Conservation (phyloP, 2,329 filamentous ascomycete species). For the Westerdykella sp. region DNA sequence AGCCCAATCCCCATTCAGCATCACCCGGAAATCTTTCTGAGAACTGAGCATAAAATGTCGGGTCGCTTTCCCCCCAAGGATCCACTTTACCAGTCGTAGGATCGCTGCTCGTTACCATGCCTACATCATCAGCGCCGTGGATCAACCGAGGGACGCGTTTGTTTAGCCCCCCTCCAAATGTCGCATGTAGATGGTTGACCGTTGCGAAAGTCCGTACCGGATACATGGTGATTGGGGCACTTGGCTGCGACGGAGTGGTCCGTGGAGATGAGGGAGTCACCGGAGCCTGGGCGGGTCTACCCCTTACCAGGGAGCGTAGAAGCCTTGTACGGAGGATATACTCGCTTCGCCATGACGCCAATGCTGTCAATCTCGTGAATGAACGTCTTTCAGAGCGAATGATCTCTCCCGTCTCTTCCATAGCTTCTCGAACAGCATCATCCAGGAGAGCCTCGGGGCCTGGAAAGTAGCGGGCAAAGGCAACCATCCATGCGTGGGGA, state of each 20-base stretch:
- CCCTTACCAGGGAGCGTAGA: constrained; percentile 71
- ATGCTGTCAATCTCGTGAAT: constrained; percentile 73
- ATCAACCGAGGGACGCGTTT: constrained; percentile 74
- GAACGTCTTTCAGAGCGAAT: constrained; percentile 67
- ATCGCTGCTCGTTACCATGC: constrained; percentile 74
- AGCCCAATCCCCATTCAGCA: constrained; percentile 68
- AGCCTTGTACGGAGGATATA: constrained; percentile 84
- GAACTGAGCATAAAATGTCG: constrained; percentile 68
- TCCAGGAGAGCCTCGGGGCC: constrained; percentile 56
- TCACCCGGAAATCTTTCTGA: constrained; percentile 69
- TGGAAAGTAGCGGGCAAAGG: constrained; percentile 85
- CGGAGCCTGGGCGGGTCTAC: constrained; percentile 62
- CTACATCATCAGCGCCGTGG: constrained; percentile 74
- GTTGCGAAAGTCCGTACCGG: constrained; percentile 68
- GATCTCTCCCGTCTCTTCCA: constrained; percentile 28
- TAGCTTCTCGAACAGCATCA: constrained; percentile 41
- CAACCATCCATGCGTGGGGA: constrained; percentile 88
- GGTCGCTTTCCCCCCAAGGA: constrained; percentile 74
- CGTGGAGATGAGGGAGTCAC: constrained; percentile 50
- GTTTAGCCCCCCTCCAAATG: constrained; percentile 59
- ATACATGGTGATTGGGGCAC: constrained; percentile 5
- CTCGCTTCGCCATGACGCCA: constrained; percentile 94
- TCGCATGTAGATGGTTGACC: constrained; percentile 72
- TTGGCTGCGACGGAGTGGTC: constrained; percentile 17
- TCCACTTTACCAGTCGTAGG: constrained; percentile 70